Conservation (phyloP, 306 rosid species). For the Styphnolobium japonicum region DNA sequence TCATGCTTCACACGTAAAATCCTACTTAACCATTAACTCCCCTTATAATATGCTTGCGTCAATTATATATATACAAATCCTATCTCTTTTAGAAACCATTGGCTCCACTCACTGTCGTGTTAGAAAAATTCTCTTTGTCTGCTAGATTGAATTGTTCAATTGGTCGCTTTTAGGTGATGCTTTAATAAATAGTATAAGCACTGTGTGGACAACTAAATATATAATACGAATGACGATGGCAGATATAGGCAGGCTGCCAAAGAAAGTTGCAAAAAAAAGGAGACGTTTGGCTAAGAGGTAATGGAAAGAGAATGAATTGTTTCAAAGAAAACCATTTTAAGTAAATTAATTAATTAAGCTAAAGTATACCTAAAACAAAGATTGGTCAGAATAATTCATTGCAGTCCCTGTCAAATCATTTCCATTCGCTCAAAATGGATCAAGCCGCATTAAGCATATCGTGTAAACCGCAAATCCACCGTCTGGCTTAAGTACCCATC, state of each 20-base stretch:
- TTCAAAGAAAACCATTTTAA: no score
- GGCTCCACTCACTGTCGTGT: background rate
- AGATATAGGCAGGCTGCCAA: background rate
- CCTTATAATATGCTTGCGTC: no score
- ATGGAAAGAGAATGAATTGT: background rate
- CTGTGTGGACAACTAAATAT: background rate
- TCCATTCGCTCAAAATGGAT: constrained; percentile 11
- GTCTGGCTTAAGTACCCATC: background rate
- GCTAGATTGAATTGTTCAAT: background rate
- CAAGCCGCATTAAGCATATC: background rate
- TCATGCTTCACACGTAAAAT: background rate
- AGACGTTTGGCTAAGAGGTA: background rate
- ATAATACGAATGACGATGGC: background rate
- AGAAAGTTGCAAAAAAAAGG: background rate
- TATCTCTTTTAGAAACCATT: background rate
- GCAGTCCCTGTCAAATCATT: background rate
- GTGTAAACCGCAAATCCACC: background rate
- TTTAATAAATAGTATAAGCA: background rate
- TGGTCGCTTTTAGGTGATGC: background rate
- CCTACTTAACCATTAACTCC: background rate
- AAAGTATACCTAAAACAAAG: background rate
- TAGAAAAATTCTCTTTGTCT: background rate
- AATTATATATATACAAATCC: no score
- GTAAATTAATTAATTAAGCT: background rate
- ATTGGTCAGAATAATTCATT: background rate